These are phyloP conservation scores for Chytriomyces confervae DNA, from an alignment of 192 early-diverging fungal genomes.

Conservation along the genomic window DNA sequence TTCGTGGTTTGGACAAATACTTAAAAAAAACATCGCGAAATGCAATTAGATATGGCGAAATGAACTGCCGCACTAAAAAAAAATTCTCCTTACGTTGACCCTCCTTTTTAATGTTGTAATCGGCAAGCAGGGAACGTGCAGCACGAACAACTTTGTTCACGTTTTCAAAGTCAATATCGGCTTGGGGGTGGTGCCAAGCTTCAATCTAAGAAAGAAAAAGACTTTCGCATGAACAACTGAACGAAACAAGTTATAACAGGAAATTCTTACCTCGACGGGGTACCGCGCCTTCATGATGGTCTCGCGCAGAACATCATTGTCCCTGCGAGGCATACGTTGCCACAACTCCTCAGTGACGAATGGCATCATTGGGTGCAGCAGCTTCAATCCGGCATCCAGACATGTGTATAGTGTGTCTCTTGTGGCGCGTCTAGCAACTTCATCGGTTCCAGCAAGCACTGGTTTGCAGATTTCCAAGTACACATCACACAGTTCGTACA, in stretches of 20 bases:
- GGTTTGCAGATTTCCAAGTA: conserved; percentile 95
- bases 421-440: conserved; percentile 49
- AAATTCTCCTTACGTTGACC: conserved; percentile 59
- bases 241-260: conserved; percentile 46
- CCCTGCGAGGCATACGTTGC: conserved; percentile 89
- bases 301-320: conserved; percentile 58
- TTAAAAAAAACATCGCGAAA: conserved; percentile 1
- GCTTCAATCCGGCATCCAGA: conserved; percentile 86
- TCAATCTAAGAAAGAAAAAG: neutral
- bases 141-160: conserved; percentile 78
- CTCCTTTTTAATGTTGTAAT: conserved; percentile 78
- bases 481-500: conserved; percentile 96
- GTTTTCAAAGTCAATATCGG: conserved; percentile 80
- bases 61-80: neutral
- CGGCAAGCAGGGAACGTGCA: conserved; percentile 76
- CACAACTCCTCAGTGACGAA: conserved; percentile 99
- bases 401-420: conserved; percentile 94
- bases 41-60: conserved; percentile 18
- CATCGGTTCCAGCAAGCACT: conserved; percentile 72
- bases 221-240: conserved; percentile 28
- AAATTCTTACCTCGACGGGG: conserved; percentile 50
- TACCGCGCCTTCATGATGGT: conserved; percentile 79
- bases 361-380: conserved; percentile 99
- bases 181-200: conserved; percentile 64
- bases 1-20: conserved; percentile 69